Conservation (phyloP, 768 basidiomycete species). For the Kwoniella mangroviensis region DNA sequence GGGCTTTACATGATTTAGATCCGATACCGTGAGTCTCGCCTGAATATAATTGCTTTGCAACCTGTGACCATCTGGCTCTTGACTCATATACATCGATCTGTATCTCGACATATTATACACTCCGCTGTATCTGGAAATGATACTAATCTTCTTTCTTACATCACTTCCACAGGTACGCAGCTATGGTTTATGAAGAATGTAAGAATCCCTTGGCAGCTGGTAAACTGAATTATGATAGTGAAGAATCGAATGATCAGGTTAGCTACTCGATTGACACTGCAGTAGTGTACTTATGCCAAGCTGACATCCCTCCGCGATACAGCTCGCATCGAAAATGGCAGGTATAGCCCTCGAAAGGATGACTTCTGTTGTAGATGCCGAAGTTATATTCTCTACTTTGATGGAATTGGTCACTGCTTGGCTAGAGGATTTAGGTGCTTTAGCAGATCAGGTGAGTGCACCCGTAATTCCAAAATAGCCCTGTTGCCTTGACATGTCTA, state of each 20-base stretch:
- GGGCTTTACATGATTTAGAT: conserved; percentile 70
- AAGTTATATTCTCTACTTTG: conserved; percentile 30
- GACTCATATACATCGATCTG: too few species aligned
- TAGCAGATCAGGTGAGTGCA: conserved; percentile 30
- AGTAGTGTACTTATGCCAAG: not conserved
- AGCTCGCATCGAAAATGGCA: conserved; percentile 31
- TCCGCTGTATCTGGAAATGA: too few species aligned
- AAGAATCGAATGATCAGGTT: conserved; percentile 21
- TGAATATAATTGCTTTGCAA: too few species aligned
- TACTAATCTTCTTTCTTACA: too few species aligned
- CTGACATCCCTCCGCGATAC: not conserved
- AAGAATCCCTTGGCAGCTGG: conserved; percentile 23
- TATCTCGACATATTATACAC: too few species aligned
- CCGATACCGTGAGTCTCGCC: conserved; percentile 60
- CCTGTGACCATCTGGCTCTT: too few species aligned
- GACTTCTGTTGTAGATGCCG: conserved; percentile 30
- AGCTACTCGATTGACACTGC: not conserved
- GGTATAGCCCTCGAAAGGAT: conserved; percentile 40
- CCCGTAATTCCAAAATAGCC: not conserved
- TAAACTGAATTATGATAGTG: conserved; percentile 1
- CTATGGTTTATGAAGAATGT: conserved; percentile 45
- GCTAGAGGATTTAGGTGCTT: conserved; percentile 46
- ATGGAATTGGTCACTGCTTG: conserved; percentile 41
- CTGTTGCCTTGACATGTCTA: not conserved
- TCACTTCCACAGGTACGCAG: conserved; percentile 37